A percentile compares a stretch with the other conserved stretches of the same genome.
Evolutionary conservation across 2,329 filamentous ascomycete species (phyloP).

Genomic region (Rhynchosporium graminicola): DNA sequence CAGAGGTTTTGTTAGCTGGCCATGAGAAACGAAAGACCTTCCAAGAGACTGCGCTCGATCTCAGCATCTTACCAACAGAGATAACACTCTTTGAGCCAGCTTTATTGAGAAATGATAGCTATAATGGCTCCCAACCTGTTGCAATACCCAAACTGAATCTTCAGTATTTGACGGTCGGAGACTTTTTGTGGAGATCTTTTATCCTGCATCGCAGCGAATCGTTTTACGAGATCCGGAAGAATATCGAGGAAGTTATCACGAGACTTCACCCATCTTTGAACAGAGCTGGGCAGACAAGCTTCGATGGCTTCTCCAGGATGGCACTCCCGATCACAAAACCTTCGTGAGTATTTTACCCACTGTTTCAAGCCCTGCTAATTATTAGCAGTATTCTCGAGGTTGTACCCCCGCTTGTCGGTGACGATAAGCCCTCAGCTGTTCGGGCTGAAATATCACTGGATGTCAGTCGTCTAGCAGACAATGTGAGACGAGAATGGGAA

Average conservation of each 20-base stretch:
- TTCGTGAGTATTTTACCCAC: constrained; percentile 46
- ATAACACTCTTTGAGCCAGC: constrained; percentile 74
- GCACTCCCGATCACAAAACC: constrained; percentile 83
- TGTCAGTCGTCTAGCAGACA: constrained; percentile 74
- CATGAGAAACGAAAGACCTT: constrained; percentile 82
- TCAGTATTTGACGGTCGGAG: constrained; percentile 91
- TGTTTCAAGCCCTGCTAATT: constrained; percentile 30
- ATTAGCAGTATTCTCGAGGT: constrained; percentile 71
- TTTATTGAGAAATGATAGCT: constrained; percentile 78
- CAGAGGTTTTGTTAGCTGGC: constrained; percentile 71
- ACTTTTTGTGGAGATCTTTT: constrained; percentile 96
- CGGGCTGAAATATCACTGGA: constrained; percentile 85
- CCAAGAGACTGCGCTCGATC: constrained; percentile 71
- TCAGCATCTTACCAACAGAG: constrained; percentile 84
- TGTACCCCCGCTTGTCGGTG: constrained; percentile 78
- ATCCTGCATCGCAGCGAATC: constrained; percentile 86
- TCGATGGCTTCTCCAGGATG: constrained; percentile 89
- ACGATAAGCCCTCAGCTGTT: constrained; percentile 79
- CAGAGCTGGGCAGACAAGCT: constrained; percentile 66
- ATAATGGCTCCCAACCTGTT: constrained; percentile 83
- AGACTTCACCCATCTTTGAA: constrained; percentile 71
- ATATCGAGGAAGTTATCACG: constrained; percentile 81
- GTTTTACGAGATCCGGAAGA: constrained; percentile 90
- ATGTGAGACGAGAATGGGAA: constrained; percentile 86
- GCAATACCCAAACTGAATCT: constrained; percentile 93